Evolutionary conservation across 352 stramenopile genomes (phyloP), one percentile per base, ranked within the genome.

Genomic region (Globisporangium iwayamae): DNA sequence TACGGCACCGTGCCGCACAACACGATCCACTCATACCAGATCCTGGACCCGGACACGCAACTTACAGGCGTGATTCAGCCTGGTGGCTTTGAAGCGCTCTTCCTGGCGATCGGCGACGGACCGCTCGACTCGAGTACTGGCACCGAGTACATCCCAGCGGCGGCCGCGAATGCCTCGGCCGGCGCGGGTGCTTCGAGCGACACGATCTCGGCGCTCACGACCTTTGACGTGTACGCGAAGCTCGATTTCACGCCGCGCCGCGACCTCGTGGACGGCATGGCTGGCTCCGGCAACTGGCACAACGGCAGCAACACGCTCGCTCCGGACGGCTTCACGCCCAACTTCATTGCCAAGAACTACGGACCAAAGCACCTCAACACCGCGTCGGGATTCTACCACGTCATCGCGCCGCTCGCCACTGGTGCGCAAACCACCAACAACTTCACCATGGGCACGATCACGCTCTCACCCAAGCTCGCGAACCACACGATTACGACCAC

Each of bases 391-490:
- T 63, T 63, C 52, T 85, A 85, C 74, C 78, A 85, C 60, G 32
- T 85, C 36, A 72, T 85, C 64, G 74, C 76, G 2, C 76, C 76
- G 14, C 70, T 83, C 32, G 74, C 76, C 32, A 83, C 78, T 14
- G 74, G 74, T 0, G 67, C 62, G 18, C 74, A 82, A 64, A 85
- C 70, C 52, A 67, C 64, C n/a, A 70, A 74, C 64, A 85, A 85
- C 72, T 85, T 85, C 61, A 85, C 74, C 9, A 81, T 85, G 65
- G 76, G 74, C 36, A 85, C 76, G 0, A 72, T 85, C 62, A 85
- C 76, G 20, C 65, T 83, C 65, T 85, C 76, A 52, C 63, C 74
- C 3, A 79, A 72, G 68, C 56, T 74, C 34, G 70, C 57, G 34
- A 85, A 85, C 68, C 56, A 81, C 66, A 79, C 72, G 11, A 66